These are phyloP conservation scores for Kwoniella botswanensis DNA, from an alignment of 768 basidiomycete genomes.

Conservation along the genomic window DNA sequence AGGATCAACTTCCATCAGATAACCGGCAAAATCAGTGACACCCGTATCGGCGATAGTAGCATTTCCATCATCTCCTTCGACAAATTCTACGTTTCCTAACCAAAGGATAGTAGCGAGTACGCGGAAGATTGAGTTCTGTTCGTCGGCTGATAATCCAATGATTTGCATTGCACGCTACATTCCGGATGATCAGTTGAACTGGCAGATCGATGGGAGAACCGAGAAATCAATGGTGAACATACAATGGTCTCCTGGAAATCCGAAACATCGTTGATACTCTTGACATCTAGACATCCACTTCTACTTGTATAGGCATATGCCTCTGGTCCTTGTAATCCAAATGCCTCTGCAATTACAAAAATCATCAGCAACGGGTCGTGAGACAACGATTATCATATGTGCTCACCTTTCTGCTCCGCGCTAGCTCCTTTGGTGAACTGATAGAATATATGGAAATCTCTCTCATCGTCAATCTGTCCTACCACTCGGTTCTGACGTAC, in stretches of 20 bases:
- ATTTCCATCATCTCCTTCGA: slow-evolving; percentile 87
- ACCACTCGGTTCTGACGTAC: slow-evolving; percentile 67
- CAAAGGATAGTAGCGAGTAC: slow-evolving; percentile 90
- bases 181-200: slow-evolving; percentile 3
- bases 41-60: slow-evolving; percentile 76
- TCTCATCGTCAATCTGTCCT: slow-evolving; percentile 92
- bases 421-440: slow-evolving; percentile 97
- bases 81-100: slow-evolving; percentile 94
- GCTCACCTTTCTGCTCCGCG: slow-evolving; percentile 80
- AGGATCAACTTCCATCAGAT: slow-evolving; percentile 86
- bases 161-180: slow-evolving; percentile 86
- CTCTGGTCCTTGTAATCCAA: slow-evolving; percentile 94
- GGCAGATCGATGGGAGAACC: not conserved
- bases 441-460: slow-evolving; percentile 99
- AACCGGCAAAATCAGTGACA: slow-evolving; percentile 93
- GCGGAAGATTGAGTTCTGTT: slow-evolving; percentile 91
- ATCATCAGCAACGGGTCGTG: not conserved
- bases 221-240: slow-evolving; percentile 50
- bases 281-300: slow-evolving; percentile 89
- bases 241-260: slow-evolving; percentile 91
- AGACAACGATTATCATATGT: too few relatives aligned
- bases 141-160: slow-evolving; percentile 81
- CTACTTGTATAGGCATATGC: slow-evolving; percentile 90
- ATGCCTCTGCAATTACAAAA: slow-evolving; percentile 68
- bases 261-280: slow-evolving; percentile 83